These are phyloP conservation scores for Heimioporus retisporus DNA, from an alignment of 1,284 basidiomycete genomes.

Conservation along the genomic window DNA sequence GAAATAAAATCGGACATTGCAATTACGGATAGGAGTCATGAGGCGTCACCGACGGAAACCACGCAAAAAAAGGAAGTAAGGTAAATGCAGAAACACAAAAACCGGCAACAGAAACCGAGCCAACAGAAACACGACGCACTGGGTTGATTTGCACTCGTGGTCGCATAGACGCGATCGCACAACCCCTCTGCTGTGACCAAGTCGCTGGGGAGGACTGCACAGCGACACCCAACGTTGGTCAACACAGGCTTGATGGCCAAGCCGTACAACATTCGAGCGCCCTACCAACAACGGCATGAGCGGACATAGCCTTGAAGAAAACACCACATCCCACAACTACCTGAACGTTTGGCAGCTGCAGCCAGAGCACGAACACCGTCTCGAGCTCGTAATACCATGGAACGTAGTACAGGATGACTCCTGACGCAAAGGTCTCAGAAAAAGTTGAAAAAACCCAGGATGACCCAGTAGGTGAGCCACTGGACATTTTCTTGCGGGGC, in stretches of 20 bases:
- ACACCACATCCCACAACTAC: constrained; percentile 60
- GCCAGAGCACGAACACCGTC: constrained; percentile 90
- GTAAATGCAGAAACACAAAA: not conserved
- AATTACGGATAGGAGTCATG: too few relatives aligned
- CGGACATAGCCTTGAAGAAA: not conserved
- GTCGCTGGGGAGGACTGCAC: constrained; percentile 36
- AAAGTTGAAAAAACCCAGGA: constrained; percentile 91
- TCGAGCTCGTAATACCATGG: constrained; percentile 95
- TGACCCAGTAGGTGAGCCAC: constrained; percentile 92
- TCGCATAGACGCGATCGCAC: constrained; percentile 57
- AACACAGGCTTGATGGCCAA: constrained; percentile 77
- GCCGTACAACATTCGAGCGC: constrained; percentile 34
- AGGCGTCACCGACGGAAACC: not conserved
- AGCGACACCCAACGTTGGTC: constrained; percentile 54
- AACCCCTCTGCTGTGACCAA: constrained; percentile 49
- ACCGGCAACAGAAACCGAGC: not conserved
- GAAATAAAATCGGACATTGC: too few relatives aligned
- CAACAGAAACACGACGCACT: constrained; percentile 10
- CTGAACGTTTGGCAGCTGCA: constrained; percentile 84
- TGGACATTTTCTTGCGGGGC: constrained; percentile 82
- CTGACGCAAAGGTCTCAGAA: constrained; percentile 80
- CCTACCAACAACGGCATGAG: constrained; percentile 50
- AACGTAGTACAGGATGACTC: constrained; percentile 83
- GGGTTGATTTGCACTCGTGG: constrained; percentile 21
- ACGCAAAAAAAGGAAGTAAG: not conserved